Evolutionary conservation across 75 land plant genomes (phyloP).

Genomic region (Pinus taeda): DNA sequence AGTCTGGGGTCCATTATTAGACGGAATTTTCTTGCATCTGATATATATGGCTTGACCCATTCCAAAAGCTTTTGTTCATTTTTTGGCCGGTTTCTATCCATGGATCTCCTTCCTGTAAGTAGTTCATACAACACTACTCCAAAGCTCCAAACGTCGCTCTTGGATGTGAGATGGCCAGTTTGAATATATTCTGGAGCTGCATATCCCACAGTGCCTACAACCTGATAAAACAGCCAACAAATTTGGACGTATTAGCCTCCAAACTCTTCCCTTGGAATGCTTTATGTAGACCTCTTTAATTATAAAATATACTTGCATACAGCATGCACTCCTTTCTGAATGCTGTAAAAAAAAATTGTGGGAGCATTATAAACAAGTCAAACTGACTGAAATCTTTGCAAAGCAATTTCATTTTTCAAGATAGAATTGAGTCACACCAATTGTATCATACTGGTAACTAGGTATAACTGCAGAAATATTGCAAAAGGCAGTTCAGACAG

Average conservation of each 20-base stretch:
- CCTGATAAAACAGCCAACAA: constrained; percentile 36
- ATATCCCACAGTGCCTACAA: constrained; percentile 86
- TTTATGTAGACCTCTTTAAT: not conserved
- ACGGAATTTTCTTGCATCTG: constrained; percentile 50
- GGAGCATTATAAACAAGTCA: not conserved
- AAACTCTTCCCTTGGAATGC: not conserved
- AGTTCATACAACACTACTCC: constrained; percentile 88
- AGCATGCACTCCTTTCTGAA: not conserved
- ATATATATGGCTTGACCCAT: constrained; percentile 75
- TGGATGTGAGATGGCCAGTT: constrained; percentile 82
- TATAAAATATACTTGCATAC: not conserved
- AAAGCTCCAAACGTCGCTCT: constrained; percentile 92
- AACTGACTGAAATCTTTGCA: not conserved
- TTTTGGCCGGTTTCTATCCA: constrained; percentile 73
- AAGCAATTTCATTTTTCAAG: not conserved
- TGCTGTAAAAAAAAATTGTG: not conserved
- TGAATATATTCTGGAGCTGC: constrained; percentile 95
- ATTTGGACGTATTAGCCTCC: not conserved
- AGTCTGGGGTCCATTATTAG: constrained; percentile 73
- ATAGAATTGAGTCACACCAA: not conserved
- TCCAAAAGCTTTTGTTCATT: constrained; percentile 73
- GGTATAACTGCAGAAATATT: not conserved
- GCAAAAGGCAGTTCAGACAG: not conserved
- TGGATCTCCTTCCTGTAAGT: constrained; percentile 72
- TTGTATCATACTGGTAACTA: not conserved